A percentile compares a stretch with the other conserved stretches of the same genome.
phyloP scores from a whole-genome alignment of 192 early-diverging fungal species.

The Mortierella alpina region DNA sequence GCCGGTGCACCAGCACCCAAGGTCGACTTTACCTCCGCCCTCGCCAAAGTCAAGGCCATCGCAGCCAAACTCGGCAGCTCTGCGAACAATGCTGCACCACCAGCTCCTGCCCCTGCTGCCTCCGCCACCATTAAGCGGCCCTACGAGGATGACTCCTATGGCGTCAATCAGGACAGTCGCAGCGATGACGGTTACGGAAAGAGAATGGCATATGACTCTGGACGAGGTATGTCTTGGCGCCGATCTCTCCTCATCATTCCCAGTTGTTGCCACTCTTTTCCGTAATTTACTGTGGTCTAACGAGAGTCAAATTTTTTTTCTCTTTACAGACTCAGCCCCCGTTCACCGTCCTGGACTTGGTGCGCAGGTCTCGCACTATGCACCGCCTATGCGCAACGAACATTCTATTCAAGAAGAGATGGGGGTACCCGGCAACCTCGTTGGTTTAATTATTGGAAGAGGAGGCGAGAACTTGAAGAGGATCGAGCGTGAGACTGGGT shows the following conservation, averaged over 20 bases:
- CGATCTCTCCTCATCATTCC: conserved; percentile 9
- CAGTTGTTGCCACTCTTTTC: not conserved
- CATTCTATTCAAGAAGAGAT: conserved; percentile 62
- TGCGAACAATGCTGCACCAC: conserved; percentile 36
- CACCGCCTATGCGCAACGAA: conserved; percentile 40
- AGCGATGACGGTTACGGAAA: conserved; percentile 51
- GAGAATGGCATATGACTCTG: conserved; percentile 56
- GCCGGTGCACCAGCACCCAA: conserved; percentile 43
- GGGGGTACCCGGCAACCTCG: conserved; percentile 69
- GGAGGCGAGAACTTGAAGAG: conserved; percentile 82
- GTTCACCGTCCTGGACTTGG: conserved; percentile 45
- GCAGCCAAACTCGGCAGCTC: conserved; percentile 73
- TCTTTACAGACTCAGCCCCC: conserved; percentile 37
- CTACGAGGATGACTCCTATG: conserved; percentile 40
- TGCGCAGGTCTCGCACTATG: conserved; percentile 46
- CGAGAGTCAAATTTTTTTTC: not conserved
- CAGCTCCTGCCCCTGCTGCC: conserved; percentile 31
- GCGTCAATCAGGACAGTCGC: conserved; percentile 27
- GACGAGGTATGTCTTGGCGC: conserved; percentile 25
- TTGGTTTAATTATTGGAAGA: conserved; percentile 86
- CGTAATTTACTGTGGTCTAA: not conserved
- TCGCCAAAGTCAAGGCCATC: conserved; percentile 83
- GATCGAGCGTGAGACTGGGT: conserved; percentile 79
- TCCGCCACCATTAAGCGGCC: conserved; percentile 29
- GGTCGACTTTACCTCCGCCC: conserved; percentile 72